These are phyloP conservation scores for Dendrobium huoshanense DNA, from an alignment of 106 monocot species.

Conservation along the genomic window DNA sequence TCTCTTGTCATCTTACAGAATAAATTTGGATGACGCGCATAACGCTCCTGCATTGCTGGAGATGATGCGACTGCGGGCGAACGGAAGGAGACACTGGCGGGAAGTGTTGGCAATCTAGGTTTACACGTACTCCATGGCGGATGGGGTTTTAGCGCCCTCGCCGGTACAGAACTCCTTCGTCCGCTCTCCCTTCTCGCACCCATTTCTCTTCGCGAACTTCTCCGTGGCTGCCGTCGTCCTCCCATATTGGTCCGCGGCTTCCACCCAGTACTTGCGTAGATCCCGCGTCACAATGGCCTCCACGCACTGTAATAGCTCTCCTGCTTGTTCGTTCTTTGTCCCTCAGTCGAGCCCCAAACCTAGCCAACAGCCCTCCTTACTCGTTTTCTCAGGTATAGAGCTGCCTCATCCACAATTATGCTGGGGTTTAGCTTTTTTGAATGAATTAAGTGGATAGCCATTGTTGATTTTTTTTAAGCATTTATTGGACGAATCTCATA, in stretches of 20 bases:
- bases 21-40: no score
- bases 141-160: neutral
- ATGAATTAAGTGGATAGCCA: no score
- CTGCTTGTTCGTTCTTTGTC: neutral
- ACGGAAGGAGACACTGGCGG: neutral
- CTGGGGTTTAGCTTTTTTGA: neutral
- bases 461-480: neutral
- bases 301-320: constrained; percentile 1
- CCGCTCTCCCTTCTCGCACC: neutral
- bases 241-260: neutral
- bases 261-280: neutral
- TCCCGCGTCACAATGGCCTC: neutral
- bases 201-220: neutral
- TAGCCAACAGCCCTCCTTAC: constrained; percentile 4
- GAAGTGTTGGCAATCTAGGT: neutral
- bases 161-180: neutral
- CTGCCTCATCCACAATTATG: neutral
- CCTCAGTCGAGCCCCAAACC: neutral
- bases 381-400: constrained; percentile 4
- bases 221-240: neutral
- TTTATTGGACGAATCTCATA: neutral
- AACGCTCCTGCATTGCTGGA: neutral
- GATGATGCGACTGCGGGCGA: neutral
- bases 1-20: no score
- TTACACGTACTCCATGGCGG: neutral